These are phyloP conservation scores for Annulohypoxylon nitens DNA, from an alignment of 495 filamentous ascomycete species.

Conservation along the genomic window DNA sequence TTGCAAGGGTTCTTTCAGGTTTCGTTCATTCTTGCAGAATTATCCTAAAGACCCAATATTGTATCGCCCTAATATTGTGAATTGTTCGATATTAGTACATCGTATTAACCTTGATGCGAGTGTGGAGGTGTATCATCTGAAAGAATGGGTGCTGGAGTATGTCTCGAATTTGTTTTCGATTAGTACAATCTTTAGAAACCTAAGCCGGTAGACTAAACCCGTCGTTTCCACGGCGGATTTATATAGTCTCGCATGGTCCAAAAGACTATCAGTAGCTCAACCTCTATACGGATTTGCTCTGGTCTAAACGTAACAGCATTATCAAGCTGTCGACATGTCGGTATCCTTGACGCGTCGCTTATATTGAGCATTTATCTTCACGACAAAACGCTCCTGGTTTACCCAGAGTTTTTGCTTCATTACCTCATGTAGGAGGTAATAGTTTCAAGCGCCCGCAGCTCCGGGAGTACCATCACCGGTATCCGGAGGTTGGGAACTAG, in stretches of 20 bases:
- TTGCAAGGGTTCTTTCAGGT: not conserved
- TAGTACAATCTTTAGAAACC: slow-evolving; percentile 39
- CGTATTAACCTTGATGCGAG: not conserved
- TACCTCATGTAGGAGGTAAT: not conserved
- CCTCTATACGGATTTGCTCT: slow-evolving; percentile 20
- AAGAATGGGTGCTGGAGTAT: not conserved
- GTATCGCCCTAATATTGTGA: not conserved
- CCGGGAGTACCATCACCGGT: slow-evolving; percentile 35
- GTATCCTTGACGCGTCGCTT: slow-evolving; percentile 46
- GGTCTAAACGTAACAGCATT: slow-evolving; percentile 29
- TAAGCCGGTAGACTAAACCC: slow-evolving; percentile 33
- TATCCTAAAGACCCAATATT: not conserved
- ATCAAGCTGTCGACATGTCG: slow-evolving; percentile 14
- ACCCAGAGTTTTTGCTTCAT: slow-evolving; percentile 18
- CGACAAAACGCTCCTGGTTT: slow-evolving; percentile 24
- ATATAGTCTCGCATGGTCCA: slow-evolving; percentile 24
- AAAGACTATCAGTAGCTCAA: slow-evolving; percentile 26
- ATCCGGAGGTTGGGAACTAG: slow-evolving; percentile 30
- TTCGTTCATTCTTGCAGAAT: slow-evolving; percentile 1
- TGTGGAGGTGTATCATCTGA: not conserved
- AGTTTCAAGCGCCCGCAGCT: slow-evolving; percentile 35
- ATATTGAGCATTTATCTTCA: slow-evolving; percentile 23
- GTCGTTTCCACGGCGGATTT: slow-evolving; percentile 18
- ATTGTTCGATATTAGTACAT: slow-evolving; percentile 3
- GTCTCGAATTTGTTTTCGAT: slow-evolving; percentile 20